Evolutionary conservation across 1,284 basidiomycete species (phyloP).

Genomic region (Dichomitus squalens): DNA sequence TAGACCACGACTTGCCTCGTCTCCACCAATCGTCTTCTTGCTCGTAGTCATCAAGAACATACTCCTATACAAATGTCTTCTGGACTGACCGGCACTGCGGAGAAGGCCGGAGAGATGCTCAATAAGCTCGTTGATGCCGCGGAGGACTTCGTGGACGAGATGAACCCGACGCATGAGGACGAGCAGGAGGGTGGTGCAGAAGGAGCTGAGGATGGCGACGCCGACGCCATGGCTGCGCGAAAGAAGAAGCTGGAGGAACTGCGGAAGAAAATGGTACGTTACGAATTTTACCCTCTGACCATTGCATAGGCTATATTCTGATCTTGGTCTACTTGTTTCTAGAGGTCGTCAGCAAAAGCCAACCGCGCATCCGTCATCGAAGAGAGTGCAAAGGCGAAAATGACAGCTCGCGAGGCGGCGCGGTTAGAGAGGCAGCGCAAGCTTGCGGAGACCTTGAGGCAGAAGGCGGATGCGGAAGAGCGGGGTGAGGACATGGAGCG

Average conservation of each 20-base stretch:
- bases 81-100: background rate
- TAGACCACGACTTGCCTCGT: too few relatives aligned
- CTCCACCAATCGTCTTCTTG: background rate
- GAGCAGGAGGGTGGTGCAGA: slow-evolving; percentile 11
- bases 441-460: slow-evolving; percentile 84
- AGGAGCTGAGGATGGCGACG: background rate
- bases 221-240: slow-evolving; percentile 68
- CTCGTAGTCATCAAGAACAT: background rate
- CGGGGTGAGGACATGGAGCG: slow-evolving; percentile 78
- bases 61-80: slow-evolving; percentile 2
- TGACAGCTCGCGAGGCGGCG: slow-evolving; percentile 75
- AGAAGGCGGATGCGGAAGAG: slow-evolving; percentile 88
- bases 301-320: slow-evolving; percentile 4
- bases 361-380: slow-evolving; percentile 85
- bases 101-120: background rate
- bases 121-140: slow-evolving; percentile 28
- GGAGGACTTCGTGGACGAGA: slow-evolving; percentile 33
- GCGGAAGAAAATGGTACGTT: slow-evolving; percentile 73
- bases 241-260: slow-evolving; percentile 78
- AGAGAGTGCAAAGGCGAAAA: slow-evolving; percentile 77
- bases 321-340: background rate
- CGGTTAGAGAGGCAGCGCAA: slow-evolving; percentile 86
- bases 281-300: slow-evolving; percentile 13
- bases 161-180: slow-evolving; percentile 28
- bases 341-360: slow-evolving; percentile 78